Evolutionary conservation across 2,329 filamentous ascomycete genomes (phyloP).

Genomic region (Niveomyces coronatus): DNA sequence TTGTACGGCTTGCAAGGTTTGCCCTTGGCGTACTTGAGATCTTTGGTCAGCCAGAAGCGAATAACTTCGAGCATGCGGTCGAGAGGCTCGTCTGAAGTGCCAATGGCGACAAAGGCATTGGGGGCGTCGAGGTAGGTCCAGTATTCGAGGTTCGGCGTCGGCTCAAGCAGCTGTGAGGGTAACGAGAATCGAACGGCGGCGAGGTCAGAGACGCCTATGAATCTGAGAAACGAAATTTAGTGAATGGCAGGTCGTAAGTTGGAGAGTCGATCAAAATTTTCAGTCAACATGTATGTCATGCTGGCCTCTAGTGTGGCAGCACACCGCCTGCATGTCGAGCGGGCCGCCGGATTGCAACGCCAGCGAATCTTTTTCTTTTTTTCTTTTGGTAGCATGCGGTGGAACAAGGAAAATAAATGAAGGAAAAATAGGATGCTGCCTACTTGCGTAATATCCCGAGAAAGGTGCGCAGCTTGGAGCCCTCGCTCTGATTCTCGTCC

Average conservation of each 20-base stretch:
- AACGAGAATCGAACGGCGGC: slow-evolving; percentile 93
- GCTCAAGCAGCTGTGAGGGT: slow-evolving; percentile 89
- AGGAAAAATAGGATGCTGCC: slow-evolving; percentile 21
- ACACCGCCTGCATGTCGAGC: slow-evolving; percentile 11
- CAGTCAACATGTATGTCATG: slow-evolving; percentile 17
- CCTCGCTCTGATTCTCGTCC: slow-evolving; percentile 56
- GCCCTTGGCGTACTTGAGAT: slow-evolving; percentile 96
- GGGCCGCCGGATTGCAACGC: too few relatives aligned
- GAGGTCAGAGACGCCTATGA: slow-evolving; percentile 92
- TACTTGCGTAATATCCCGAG: slow-evolving; percentile 81
- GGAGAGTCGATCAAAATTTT: slow-evolving; percentile 7
- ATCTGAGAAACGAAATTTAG: too few relatives aligned
- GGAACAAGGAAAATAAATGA: not conserved
- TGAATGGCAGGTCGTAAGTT: too few relatives aligned
- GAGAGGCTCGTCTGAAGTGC: slow-evolving; percentile 81
- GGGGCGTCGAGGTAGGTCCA: slow-evolving; percentile 97
- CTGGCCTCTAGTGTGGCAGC: not conserved
- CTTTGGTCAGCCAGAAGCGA: slow-evolving; percentile 98
- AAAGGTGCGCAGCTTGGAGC: slow-evolving; percentile 82
- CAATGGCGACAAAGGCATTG: slow-evolving; percentile 74
- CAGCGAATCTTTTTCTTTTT: too few relatives aligned
- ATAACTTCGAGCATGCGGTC: slow-evolving; percentile 92
- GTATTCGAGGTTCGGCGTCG: slow-evolving; percentile 94
- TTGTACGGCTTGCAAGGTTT: slow-evolving; percentile 99
- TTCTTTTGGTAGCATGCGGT: too few relatives aligned